Evolutionary conservation across 1,284 basidiomycete species (phyloP).

Genomic region (Ganoderma lingzhi): DNA sequence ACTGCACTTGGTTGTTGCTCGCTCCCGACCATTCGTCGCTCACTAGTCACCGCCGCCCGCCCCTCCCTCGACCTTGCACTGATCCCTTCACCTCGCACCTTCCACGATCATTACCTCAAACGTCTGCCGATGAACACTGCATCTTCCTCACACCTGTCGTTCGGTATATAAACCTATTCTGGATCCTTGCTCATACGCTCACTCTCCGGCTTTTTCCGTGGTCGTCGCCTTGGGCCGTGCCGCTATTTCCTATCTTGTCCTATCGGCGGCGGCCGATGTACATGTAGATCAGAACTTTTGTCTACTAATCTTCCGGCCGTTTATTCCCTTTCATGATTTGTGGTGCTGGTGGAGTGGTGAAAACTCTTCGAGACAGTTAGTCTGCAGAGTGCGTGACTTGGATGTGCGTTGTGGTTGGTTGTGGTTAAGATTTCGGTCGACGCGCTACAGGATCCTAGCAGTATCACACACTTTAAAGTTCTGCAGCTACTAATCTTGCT

Average conservation of each 20-base stretch:
- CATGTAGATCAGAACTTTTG: conserved; percentile 26
- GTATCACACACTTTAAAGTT: neutral
- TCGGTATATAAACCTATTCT: conserved; percentile 5
- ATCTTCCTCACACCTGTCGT: neutral
- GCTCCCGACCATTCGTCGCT: conserved; percentile 5
- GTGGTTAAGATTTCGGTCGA: neutral
- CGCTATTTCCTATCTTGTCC: conserved; percentile 19
- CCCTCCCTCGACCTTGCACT: neutral
- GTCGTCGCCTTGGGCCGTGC: conserved; percentile 18
- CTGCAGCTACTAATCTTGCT: neutral
- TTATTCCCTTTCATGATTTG: neutral
- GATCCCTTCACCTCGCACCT: neutral
- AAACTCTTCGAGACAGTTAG: neutral
- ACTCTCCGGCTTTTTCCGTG: conserved; percentile 18
- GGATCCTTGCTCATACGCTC: conserved; percentile 10
- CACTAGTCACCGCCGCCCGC: conserved; percentile 1
- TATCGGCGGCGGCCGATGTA: conserved; percentile 27
- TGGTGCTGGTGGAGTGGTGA: neutral
- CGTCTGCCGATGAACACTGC: conserved; percentile 5
- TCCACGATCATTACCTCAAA: neutral
- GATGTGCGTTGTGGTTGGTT: neutral
- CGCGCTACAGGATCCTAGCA: neutral
- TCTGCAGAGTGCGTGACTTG: neutral
- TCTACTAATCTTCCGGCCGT: conserved; percentile 23
- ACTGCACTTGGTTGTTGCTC: conserved; percentile 5